Conservation (phyloP, 305 asterid genomes). For the Fraxinus ornus region DNA sequence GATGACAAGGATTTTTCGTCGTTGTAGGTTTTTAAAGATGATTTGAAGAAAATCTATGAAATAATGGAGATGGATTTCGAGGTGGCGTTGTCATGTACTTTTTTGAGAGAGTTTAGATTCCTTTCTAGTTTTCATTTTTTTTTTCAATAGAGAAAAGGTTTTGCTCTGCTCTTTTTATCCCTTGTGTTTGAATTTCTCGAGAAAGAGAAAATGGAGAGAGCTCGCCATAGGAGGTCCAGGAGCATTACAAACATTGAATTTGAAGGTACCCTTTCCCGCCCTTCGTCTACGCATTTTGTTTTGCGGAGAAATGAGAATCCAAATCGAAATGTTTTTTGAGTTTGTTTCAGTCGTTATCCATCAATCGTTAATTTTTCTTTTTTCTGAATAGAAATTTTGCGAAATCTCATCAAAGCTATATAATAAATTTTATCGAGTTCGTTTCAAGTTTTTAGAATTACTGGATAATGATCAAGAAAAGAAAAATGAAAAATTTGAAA, state of each 20-base stretch:
- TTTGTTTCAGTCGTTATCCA: neutral
- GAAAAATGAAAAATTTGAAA: neutral
- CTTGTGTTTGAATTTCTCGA: neutral
- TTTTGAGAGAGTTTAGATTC: slow-evolving; percentile 45
- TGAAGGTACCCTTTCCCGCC: slow-evolving; percentile 33
- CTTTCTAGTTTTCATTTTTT: neutral
- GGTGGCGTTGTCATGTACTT: slow-evolving; percentile 50
- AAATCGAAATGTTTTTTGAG: neutral
- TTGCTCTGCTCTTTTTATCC: slow-evolving; percentile 11
- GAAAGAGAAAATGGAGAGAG: slow-evolving; percentile 41
- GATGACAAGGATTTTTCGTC: slow-evolving; percentile 9
- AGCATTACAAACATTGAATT: slow-evolving; percentile 42
- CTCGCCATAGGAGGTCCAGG: slow-evolving; percentile 49
- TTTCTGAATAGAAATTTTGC: neutral
- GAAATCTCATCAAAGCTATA: neutral
- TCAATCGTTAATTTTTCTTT: neutral
- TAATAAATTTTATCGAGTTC: neutral
- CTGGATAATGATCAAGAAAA: neutral
- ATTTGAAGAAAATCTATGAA: slow-evolving; percentile 35
- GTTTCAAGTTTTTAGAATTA: neutral
- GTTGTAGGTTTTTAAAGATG: slow-evolving; percentile 28
- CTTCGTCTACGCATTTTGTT: neutral
- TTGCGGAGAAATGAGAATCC: neutral
- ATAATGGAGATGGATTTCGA: slow-evolving; percentile 45
- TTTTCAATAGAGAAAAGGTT: slow-evolving; percentile 26